Evolutionary conservation across 306 rosid species (phyloP).

Genomic region (Bauhinia variegata): DNA sequence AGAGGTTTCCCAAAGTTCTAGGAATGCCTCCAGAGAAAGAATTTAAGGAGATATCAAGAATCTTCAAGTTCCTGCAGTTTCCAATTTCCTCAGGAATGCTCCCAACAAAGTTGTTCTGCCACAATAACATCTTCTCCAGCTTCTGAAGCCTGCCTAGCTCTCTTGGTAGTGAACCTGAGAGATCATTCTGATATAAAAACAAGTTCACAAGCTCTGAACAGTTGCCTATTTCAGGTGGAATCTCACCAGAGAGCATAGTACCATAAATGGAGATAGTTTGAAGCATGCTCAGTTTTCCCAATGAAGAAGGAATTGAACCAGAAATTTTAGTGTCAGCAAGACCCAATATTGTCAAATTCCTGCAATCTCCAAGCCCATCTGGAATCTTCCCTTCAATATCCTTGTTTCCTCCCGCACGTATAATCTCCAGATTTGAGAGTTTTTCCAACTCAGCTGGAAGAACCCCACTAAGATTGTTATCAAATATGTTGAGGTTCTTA

Average conservation of each 20-base stretch:
- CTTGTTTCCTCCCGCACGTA: constrained; percentile 82
- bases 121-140: constrained; percentile 72
- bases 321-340: constrained; percentile 80
- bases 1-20: constrained; percentile 58
- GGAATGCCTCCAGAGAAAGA: constrained; percentile 78
- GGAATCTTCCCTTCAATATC: constrained; percentile 71
- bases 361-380: constrained; percentile 63
- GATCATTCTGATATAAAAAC: constrained; percentile 71
- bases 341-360: constrained; percentile 63
- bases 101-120: constrained; percentile 75
- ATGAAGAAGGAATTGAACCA: constrained; percentile 67
- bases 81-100: constrained; percentile 77
- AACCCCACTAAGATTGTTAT: constrained; percentile 59
- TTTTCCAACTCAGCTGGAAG: constrained; percentile 63
- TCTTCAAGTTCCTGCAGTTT: constrained; percentile 61
- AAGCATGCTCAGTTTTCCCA: constrained; percentile 64
- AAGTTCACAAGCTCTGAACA: constrained; percentile 83
- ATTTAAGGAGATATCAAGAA: constrained; percentile 71
- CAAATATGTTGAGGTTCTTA: constrained; percentile 60
- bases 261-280: constrained; percentile 75
- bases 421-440: constrained; percentile 55
- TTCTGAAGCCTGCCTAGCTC: constrained; percentile 74
- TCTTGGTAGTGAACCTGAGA: constrained; percentile 68
- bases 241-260: constrained; percentile 75
- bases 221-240: constrained; percentile 83